Base-by-base conservation (phyloP, 2,329 filamentous ascomycete species). In the Davidsoniella neocaledoniae region DNA sequence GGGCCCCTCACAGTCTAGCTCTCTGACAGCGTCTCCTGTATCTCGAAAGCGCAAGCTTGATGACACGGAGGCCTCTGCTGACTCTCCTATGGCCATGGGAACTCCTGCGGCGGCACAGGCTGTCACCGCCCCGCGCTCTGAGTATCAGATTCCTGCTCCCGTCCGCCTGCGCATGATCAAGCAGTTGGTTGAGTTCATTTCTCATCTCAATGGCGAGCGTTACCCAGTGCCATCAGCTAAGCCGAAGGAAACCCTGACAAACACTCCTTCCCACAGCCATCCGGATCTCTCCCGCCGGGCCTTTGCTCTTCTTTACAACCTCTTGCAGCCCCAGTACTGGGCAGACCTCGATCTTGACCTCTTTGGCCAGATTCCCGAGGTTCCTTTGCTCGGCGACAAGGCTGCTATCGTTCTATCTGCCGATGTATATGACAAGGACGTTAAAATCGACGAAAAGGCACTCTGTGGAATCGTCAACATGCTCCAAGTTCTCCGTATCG, bases 141-240 rank as follows among this genome's bases (percentile, higher is more conserved):
- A 87, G 50, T 88, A 84, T 56, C 70, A 75, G 54, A 79, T 90
- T 23, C 76, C 83, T 7, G 62, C 73, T 0, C 62, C 74, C 1
- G 77, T 83, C 49, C 77, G 88, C 17, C 74, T 80, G 41, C 82
- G 86, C 63, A 82, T 98, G 69, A 75, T 95, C 44, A 95, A 94
- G 64, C 98, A 96, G 60, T 74, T 98, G 29, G 84, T 96, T 26
- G 85, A 91, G 54, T 96, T 96, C 64, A 94, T 96, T 57, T 88
- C 87, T 1, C 83, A 86, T 46, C 72, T 95, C 19, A 82, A 83
- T 16, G 40, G 38, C 9, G 91, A 96, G 63, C 78, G 88, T 33
- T 95, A 84, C 61, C 79, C 80, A 17, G 75, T 87, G 19, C 81
- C 81, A 12, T 83, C 83, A 19, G 73, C 77, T 12, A 83, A 80